These are phyloP conservation scores for Lichina pygmaea DNA, from an alignment of 495 filamentous ascomycete species.

Conservation along the genomic window DNA sequence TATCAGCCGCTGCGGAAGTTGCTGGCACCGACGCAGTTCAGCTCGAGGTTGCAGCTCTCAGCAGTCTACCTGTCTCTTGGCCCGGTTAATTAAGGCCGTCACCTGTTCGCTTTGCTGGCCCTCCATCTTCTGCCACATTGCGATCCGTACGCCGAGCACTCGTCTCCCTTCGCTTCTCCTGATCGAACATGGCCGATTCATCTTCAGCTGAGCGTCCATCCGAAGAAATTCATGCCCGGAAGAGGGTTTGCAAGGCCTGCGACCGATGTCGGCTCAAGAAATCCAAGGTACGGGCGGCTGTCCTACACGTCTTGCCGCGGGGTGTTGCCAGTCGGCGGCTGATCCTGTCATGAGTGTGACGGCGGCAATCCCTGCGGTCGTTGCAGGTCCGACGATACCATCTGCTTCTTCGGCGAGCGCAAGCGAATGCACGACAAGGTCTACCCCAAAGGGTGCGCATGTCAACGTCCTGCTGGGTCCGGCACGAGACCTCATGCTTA, in stretches of 20 bases:
- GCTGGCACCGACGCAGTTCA: no score
- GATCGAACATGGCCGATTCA: no score
- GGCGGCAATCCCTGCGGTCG: conserved; percentile 30
- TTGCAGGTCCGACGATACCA: conserved; percentile 29
- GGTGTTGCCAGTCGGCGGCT: no score
- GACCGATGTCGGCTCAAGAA: conserved; percentile 37
- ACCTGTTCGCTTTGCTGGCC: no score
- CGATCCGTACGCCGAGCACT: no score
- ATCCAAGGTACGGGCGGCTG: conserved; percentile 24
- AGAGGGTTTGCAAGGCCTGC: conserved; percentile 35
- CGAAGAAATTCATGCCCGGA: conserved; percentile 6
- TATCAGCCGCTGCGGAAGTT: no score
- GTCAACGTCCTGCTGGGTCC: neutral
- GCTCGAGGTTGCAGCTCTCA: no score
- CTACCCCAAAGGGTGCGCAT: conserved; percentile 32
- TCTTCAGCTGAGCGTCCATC: neutral
- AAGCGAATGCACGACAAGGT: conserved; percentile 36
- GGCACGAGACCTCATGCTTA: neutral
- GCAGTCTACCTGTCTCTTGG: no score
- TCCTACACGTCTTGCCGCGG: neutral
- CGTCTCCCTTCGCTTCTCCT: no score
- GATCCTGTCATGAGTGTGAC: conserved; percentile 21
- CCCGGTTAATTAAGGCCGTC: no score
- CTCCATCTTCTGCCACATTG: no score
- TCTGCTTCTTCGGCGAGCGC: conserved; percentile 34